These are phyloP conservation scores for Leishmania major DNA, from an alignment of 208 protist genomes.

Conservation along the genomic window DNA sequence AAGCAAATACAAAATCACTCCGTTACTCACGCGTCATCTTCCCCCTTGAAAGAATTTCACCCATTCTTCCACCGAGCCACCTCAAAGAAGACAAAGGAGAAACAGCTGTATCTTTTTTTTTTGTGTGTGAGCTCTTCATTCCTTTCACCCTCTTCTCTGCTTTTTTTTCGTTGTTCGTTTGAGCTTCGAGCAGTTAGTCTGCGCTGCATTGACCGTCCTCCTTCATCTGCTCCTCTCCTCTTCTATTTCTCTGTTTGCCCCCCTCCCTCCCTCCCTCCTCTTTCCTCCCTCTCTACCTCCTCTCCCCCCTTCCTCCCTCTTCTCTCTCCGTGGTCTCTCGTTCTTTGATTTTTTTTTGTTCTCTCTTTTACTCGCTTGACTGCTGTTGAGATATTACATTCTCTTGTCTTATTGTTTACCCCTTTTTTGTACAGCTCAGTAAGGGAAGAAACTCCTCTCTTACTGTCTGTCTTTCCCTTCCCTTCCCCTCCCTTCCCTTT, in stretches of 20 bases:
- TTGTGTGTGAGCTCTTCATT: background rate
- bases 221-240: background rate
- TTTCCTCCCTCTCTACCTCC: background rate
- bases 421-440: conserved; percentile 8
- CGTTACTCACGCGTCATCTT: background rate
- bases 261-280: background rate
- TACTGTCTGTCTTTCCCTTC: background rate
- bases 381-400: conserved; percentile 4
- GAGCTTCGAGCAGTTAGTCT: background rate
- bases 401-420: background rate
- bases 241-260: conserved; percentile 9
- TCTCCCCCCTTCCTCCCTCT: background rate
- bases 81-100: background rate
- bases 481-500: background rate
- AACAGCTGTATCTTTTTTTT: background rate
- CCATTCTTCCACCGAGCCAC: background rate
- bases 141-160: background rate
- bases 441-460: conserved; percentile 6
- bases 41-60: background rate
- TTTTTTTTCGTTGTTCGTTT: background rate
- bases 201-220: background rate
- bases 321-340: background rate
- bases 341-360: conserved; percentile 15
- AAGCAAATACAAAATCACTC: background rate
- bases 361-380: conserved; percentile 2